These are phyloP conservation scores for Arachis monticola DNA, from an alignment of 331 rosid genomes.

Conservation along the genomic window DNA sequence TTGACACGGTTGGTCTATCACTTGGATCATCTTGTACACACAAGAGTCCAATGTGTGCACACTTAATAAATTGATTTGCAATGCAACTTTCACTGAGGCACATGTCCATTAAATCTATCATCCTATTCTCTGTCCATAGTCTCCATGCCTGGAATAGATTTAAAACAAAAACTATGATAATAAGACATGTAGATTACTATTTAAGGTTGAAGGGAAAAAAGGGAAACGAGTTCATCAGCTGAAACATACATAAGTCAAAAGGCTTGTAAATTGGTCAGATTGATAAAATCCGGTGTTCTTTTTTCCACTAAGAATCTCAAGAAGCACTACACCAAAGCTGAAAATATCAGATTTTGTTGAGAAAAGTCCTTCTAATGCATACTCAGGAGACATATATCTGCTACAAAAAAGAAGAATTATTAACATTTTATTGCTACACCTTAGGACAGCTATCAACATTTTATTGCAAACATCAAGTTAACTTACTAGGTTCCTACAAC, in stretches of 20 bases:
- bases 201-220: not conserved
- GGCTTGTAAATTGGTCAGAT: conserved; percentile 43
- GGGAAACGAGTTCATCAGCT: not conserved
- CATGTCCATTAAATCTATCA: conserved; percentile 45
- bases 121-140: conserved; percentile 49
- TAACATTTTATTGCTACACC: too few species aligned
- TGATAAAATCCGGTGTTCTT: conserved; percentile 48
- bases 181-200: not conserved
- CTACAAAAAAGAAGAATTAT: conserved; percentile 8
- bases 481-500: conserved; percentile 55
- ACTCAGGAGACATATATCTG: conserved; percentile 56
- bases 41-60: conserved; percentile 45
- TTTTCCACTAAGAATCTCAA: conserved; percentile 58
- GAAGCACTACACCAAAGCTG: conserved; percentile 53
- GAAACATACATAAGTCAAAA: conserved; percentile 50
- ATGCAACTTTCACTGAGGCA: conserved; percentile 42
- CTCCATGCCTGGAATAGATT: conserved; percentile 52
- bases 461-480: not conserved
- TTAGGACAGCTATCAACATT: not conserved
- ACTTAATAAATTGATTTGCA: conserved; percentile 41
- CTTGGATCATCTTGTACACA: conserved; percentile 57
- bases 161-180: not conserved
- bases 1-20: conserved; percentile 55
- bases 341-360: conserved; percentile 55
- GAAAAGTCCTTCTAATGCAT: conserved; percentile 43